Evolutionary conservation across 495 filamentous ascomycete species (phyloP).

Genomic region (Podospora comata): DNA sequence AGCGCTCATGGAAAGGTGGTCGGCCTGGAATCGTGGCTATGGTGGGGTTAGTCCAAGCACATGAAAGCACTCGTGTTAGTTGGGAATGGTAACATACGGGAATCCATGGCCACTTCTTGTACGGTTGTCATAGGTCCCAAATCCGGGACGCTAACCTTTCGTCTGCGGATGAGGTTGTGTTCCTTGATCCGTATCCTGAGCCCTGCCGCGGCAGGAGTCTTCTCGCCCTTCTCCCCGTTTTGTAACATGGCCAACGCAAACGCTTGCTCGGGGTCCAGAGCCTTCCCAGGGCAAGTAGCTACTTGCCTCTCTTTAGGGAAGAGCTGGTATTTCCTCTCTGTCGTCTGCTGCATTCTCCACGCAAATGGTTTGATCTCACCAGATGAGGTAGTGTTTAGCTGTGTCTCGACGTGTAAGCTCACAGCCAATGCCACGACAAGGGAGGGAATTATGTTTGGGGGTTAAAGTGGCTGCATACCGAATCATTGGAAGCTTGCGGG

Average conservation of each 20-base stretch:
- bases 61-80: background rate
- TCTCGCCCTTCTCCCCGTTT: conserved; percentile 43
- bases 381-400: conserved; percentile 37
- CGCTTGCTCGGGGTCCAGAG: conserved; percentile 51
- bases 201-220: conserved; percentile 36
- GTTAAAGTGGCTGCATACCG: conserved; percentile 42
- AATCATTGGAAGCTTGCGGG: conserved; percentile 43
- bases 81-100: conserved; percentile 55
- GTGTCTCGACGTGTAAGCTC: conserved; percentile 29
- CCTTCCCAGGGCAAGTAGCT: conserved; percentile 37
- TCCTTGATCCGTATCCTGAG: conserved; percentile 52
- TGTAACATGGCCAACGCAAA: conserved; percentile 47
- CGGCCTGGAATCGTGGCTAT: conserved; percentile 71
- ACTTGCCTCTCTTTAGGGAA: conserved; percentile 49
- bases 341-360: conserved; percentile 54
- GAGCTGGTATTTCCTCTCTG: conserved; percentile 51
- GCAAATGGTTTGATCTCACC: conserved; percentile 44
- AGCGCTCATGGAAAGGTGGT: conserved; percentile 63
- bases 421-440: conserved; percentile 23
- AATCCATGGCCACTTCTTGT: conserved; percentile 66
- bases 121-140: conserved; percentile 66
- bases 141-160: conserved; percentile 63
- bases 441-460: background rate
- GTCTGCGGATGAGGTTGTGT: conserved; percentile 50
- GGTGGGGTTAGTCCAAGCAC: conserved; percentile 28